Base-by-base conservation (phyloP, 1,284 basidiomycete genomes). In the Ganoderma lucidum region DNA sequence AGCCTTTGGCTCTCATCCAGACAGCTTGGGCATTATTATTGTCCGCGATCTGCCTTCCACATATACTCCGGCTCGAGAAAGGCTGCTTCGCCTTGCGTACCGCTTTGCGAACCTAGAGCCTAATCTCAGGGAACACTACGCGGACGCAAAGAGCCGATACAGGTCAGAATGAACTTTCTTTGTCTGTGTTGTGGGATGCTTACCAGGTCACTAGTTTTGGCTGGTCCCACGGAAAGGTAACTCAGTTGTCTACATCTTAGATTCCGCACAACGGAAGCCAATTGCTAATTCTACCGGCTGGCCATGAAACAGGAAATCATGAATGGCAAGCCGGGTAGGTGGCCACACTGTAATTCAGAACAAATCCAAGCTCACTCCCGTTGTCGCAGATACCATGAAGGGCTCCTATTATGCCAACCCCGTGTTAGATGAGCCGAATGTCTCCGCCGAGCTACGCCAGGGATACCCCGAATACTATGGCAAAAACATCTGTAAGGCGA, bases 401-500 rank as follows among this genome's bases (percentile, higher is more conserved):
- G 96, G 96, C 2, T 95, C 93, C 0, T 98, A 90, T 81, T 98
- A 98, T 79, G 95, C 94, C 59, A 98, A 98, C 77, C 95, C 95
- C 3, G 81, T 92, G 17, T 77, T 91, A 1, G 93, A 96, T 68
- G 75, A 79, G 28, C 89, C 92, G 0, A 80, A 84, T 39, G 90
- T 95, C 3, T 80, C 88, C 14, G 79, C 84, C 1, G 84, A 83
- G 28, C 83, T 90, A 60, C 83, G 81, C 67, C 76, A 81, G 30
- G 80, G 83, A 32, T 89, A 95, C 79, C 93, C 91, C 1, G 94
- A 96, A 78, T 96, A 92, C 79, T 93, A 95, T 76, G 88, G 90
- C 9, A 80, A 81, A 59, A 95, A 95, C 74, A 91, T 95, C 51
- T 96, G 92, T 92, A 66, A 44, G 88, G 77, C 3, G 62, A 32